A percentile compares a stretch with the other conserved stretches of the same genome.
Conservation (phyloP, 106 monocot species). For the Apostasia shenzhenica region DNA sequence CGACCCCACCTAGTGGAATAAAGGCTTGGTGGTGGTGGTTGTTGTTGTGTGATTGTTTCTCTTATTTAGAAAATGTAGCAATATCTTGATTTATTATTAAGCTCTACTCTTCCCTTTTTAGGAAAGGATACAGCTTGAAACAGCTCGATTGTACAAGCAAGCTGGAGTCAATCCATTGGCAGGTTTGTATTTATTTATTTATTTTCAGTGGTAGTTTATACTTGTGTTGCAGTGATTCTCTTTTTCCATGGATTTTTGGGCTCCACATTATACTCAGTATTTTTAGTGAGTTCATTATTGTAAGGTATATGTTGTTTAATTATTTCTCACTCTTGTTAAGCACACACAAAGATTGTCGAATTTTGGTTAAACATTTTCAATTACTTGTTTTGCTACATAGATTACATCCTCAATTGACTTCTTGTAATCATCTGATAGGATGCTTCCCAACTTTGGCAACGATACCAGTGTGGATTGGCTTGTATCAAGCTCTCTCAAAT, state of each 20-base stretch:
- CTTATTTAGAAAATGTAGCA: not conserved
- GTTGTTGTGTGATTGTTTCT: not conserved
- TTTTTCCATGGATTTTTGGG: no score
- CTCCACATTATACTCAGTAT: no score
- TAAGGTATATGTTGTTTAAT: not conserved
- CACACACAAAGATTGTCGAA: no score
- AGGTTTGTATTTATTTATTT: slow-evolving; percentile 32
- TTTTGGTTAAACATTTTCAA: no score
- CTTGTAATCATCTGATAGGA: slow-evolving; percentile 28
- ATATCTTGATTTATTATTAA: not conserved
- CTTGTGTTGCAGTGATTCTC: not conserved
- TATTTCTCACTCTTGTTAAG: not conserved
- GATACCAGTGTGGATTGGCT: slow-evolving; percentile 96
- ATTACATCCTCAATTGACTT: not conserved
- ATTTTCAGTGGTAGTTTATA: not conserved
- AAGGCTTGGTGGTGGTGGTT: no score
- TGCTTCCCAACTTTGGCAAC: slow-evolving; percentile 95
- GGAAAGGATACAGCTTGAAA: slow-evolving; percentile 98
- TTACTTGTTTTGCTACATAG: not conserved
- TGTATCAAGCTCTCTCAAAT: slow-evolving; percentile 98
- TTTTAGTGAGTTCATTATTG: no score
- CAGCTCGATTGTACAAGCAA: slow-evolving; percentile 81
- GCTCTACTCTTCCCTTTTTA: slow-evolving; percentile 16
- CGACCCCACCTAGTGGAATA: no score
- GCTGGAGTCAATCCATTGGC: slow-evolving; percentile 98